Base-by-base conservation (phyloP, 164 flowering plant species). In the Cinnamomum micranthum region DNA sequence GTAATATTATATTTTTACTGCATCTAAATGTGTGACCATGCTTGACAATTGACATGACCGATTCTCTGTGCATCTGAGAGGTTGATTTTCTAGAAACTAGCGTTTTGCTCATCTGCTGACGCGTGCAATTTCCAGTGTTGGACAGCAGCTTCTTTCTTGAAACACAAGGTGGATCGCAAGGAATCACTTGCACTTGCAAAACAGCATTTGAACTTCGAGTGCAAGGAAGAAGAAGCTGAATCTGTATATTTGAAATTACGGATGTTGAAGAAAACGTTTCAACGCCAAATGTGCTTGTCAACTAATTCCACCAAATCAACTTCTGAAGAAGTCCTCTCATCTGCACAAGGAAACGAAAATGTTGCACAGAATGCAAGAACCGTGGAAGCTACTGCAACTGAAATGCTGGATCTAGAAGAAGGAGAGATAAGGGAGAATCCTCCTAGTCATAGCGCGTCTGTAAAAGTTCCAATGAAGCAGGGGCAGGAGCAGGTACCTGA, bases 161-260 rank as follows among this genome's bases (percentile, higher is more conserved):
- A 84, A 41, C 75, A 86, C 41, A 83, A 89, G 81, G 72, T 93
- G 69, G 78, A 84, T 78, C 89, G 66, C 72, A 80, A 73, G 35
- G 86, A 84, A 65, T 86, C 97, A 2, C 80, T 93, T 77, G 71
- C 65, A n/a, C 82, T 86, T 63, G 94, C 91, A 23, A 89, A 82
- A 77, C 72, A 83, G 73, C 77, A 80, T 68, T 70, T 95, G 74
- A 75, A 82, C 22, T 92, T 89, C 76, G 72, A 78, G 51, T 95
- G 99, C 86, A 81, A 73, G 52, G 83, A 84, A 65, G 90, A 84
- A 58, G 92, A 88, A 76, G 87, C 80, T 25, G 82, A 88, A 3
- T 73, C 33, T 47, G 78, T 91, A 20, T 85, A 87, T 79, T 78
- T 75, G 22, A 83, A 77, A 84, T 65, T 95, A 82, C 76, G 77